Evolutionary conservation across 108 stramenopile genomes (phyloP), one percentile per base, ranked within the genome.

Genomic region (Cyclostephanos tholiformis): DNA sequence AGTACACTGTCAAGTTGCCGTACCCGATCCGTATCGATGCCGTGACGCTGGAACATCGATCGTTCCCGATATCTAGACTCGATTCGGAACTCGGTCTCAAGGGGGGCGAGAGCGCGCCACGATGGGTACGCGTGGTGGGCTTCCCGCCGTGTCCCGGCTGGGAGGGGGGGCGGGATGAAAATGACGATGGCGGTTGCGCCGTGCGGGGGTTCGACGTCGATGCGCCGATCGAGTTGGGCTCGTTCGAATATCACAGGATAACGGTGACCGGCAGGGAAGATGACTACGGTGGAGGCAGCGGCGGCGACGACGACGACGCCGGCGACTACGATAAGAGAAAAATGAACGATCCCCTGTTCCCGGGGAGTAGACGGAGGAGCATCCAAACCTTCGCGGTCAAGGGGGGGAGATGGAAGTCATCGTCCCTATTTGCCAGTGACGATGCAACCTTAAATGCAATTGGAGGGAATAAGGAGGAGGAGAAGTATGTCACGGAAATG

Each of bases 21-120:
- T 56, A 82, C 74, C 84, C 90, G 14, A 67, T 90, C 8, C 39
- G 58, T 22, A 72, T 91, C 17, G 82, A 86, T 36, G 75, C 88
- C 7, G 77, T 94, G 6, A 77, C 88, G 26, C 60, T 94, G 32
- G 89, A 92, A 60, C 91, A 92, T 69, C 74, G 84, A 23, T 65
- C 84, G 11, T 75, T 61, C 50, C 79, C 79, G 11, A 69, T 63
- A 51, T 65, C 70, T 22, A 67, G 63, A 52, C 46, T 12, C 51
- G 35, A 38, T 36, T 58, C 52, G 32, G 61, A 63, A 17, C 23
- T 56, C 29, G 67, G 60, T 26, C 32, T 12, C 20, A 72, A 17
- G 43, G 72, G 74, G 26, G 65, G 71, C 9, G 77, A 77, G 23
- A 80, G 85, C 67, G 93, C 90, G 2, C 93, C 93, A 5, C 87